These are phyloP conservation scores for Hypoxylon lenormandii DNA, from an alignment of 495 filamentous ascomycete genomes.

Conservation along the genomic window DNA sequence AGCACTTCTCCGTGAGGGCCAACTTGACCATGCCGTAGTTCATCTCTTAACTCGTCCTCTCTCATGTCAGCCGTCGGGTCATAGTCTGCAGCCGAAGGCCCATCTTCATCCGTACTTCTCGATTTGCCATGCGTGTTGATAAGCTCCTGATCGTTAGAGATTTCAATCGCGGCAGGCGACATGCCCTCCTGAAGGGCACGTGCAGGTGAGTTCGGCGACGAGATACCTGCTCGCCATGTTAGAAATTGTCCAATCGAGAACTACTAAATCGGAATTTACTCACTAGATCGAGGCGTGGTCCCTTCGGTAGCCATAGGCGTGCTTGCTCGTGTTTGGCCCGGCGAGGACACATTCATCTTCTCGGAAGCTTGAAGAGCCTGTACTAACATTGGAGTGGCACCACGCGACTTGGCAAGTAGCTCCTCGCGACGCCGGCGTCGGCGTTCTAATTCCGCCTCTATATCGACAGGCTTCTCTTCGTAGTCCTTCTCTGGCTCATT, in stretches of 20 bases:
- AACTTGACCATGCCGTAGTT: slow-evolving; percentile 67
- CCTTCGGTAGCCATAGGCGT: slow-evolving; percentile 55
- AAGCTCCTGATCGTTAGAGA: slow-evolving; percentile 71
- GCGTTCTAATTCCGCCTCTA: slow-evolving; percentile 84
- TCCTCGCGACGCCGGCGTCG: slow-evolving; percentile 88
- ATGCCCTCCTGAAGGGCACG: slow-evolving; percentile 53
- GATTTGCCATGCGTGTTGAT: slow-evolving; percentile 67
- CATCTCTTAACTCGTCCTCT: slow-evolving; percentile 82
- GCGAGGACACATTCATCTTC: slow-evolving; percentile 67
- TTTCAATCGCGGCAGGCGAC: slow-evolving; percentile 58
- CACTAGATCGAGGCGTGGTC: slow-evolving; percentile 59
- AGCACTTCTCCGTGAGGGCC: slow-evolving; percentile 60
- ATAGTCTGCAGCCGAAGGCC: slow-evolving; percentile 93
- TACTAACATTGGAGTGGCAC: slow-evolving; percentile 77
- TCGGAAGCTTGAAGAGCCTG: slow-evolving; percentile 77
- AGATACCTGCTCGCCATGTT: slow-evolving; percentile 45
- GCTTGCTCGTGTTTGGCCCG: slow-evolving; percentile 60
- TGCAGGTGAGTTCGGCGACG: slow-evolving; percentile 55
- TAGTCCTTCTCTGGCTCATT: slow-evolving; percentile 54
- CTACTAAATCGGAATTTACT: slow-evolving; percentile 14
- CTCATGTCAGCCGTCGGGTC: slow-evolving; percentile 93
- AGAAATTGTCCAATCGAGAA: slow-evolving; percentile 11
- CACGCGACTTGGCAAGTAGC: slow-evolving; percentile 83
- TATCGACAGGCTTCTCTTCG: slow-evolving; percentile 71
- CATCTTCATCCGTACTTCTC: slow-evolving; percentile 69